These are phyloP conservation scores for Penicillium soppii DNA, from an alignment of 495 filamentous ascomycete species.

Conservation along the genomic window DNA sequence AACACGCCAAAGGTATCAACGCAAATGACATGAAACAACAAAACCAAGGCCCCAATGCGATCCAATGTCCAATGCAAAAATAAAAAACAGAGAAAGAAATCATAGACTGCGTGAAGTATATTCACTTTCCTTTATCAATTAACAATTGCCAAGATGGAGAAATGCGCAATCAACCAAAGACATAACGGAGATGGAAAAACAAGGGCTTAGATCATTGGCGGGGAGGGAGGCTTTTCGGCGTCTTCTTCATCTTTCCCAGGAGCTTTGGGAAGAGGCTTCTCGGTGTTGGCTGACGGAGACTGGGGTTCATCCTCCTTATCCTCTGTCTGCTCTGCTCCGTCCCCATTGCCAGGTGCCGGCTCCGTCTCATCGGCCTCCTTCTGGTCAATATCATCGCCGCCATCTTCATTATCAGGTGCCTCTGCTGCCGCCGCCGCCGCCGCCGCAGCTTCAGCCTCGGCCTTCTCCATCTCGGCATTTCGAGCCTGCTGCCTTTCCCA, in stretches of 20 bases:
- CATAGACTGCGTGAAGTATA: not conserved
- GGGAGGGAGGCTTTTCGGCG: not conserved
- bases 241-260: not conserved
- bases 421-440: conserved; percentile 17
- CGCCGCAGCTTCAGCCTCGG: conserved; percentile 25
- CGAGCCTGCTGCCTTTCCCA: conserved; percentile 68
- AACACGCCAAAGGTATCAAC: conserved; percentile 22
- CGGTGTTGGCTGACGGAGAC: not conserved
- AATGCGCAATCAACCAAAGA: not conserved
- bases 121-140: not conserved
- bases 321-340: conserved; percentile 5
- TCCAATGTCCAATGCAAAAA: conserved; percentile 7
- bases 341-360: conserved; percentile 1
- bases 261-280: conserved; percentile 2
- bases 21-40: conserved; percentile 5
- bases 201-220: not conserved
- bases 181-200: not conserved
- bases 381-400: conserved; percentile 4
- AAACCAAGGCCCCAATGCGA: conserved; percentile 2
- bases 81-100: not conserved
- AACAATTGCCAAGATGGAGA: not conserved
- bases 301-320: conserved; percentile 9
- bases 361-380: not conserved
- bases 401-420: conserved; percentile 16
- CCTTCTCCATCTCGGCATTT: conserved; percentile 42